Evolutionary conservation across 169 alveolate genomes (phyloP), one percentile per base, ranked within the genome.

Genomic region (Fabrea salina): DNA sequence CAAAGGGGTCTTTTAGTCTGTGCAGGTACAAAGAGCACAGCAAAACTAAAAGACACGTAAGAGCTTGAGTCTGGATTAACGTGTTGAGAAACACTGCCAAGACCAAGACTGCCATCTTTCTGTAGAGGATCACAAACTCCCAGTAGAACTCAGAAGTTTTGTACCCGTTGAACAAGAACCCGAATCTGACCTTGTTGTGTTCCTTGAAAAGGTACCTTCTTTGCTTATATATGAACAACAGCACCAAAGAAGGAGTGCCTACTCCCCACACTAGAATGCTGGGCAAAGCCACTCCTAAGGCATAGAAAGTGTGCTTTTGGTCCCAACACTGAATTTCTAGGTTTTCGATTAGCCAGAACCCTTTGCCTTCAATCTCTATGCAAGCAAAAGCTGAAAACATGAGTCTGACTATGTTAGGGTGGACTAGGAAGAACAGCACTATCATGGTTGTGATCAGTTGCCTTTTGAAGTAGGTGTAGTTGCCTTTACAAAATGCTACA

Each of bases 111-210:
- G 71, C 7, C 27, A 83, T 44, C 57, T 83, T 83, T 33, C 86
- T 83, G 40, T 67, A 78, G 54, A 79, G 77, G 41, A 84, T 70
- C 5, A 84, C 67, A 2, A 71, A 56, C 61, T 84, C 90, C 90
- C 90, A 84, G 43, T 74, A 84, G 58, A 54, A 84, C 16, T 22
- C 44, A 27, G 40, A 27, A 40, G 50, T 64, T 49, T 75, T 27
- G 37, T 84, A 84, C 13, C 90, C 90, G 33, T 72, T 58, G 44
- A 30, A 84, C 30, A 84, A 44, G 39, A 74, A 84, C 39, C 90
- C 90, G 59, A 37, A 80, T 22, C 44, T 19, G 3, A 58, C 74
- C 30, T 53, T 78, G 8, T 53, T 51, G 22, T 83, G 44, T 11
- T 57, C 25, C 1, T 37, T 49, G 0, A 79, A 72, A 19, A 64